Conservation (phyloP, 2,329 filamentous ascomycete genomes). For the Penicillium psychrosexuale region DNA sequence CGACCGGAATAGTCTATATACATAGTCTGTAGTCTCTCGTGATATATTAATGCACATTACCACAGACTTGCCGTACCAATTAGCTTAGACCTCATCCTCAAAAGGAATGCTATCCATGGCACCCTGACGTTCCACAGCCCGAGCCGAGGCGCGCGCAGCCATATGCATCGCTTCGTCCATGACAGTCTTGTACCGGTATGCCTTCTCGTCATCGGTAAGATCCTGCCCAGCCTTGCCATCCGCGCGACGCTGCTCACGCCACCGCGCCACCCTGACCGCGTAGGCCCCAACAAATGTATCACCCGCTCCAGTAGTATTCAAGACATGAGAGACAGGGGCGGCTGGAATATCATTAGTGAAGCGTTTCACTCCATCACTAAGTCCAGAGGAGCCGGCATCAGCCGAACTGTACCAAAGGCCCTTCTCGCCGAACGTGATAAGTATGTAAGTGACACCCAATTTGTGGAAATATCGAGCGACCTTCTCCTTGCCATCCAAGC, state of each 20-base stretch:
- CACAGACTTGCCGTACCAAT: neutral
- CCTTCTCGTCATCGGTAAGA: constrained; percentile 34
- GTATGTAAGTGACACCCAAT: constrained; percentile 69
- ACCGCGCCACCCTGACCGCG: constrained; percentile 66
- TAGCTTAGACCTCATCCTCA: constrained; percentile 41
- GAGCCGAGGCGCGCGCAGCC: constrained; percentile 45
- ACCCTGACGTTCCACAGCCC: constrained; percentile 45
- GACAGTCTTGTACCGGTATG: constrained; percentile 40
- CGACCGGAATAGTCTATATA: neutral
- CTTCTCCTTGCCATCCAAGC: constrained; percentile 51
- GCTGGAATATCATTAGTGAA: constrained; percentile 53
- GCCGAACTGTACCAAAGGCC: constrained; percentile 68
- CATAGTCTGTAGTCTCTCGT: neutral
- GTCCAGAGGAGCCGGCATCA: constrained; percentile 44
- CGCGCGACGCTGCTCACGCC: constrained; percentile 39
- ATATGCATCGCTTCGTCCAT: constrained; percentile 46
- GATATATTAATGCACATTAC: constrained; percentile 11
- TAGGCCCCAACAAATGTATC: constrained; percentile 94
- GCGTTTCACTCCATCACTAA: constrained; percentile 28
- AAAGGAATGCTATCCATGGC: constrained; percentile 51
- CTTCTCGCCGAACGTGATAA: constrained; percentile 78
- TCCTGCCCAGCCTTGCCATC: constrained; percentile 53
- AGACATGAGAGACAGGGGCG: constrained; percentile 66
- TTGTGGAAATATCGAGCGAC: constrained; percentile 62
- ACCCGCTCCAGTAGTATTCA: constrained; percentile 91